Conservation (phyloP, 495 filamentous ascomycete species). For the Apiosordaria backusii region DNA sequence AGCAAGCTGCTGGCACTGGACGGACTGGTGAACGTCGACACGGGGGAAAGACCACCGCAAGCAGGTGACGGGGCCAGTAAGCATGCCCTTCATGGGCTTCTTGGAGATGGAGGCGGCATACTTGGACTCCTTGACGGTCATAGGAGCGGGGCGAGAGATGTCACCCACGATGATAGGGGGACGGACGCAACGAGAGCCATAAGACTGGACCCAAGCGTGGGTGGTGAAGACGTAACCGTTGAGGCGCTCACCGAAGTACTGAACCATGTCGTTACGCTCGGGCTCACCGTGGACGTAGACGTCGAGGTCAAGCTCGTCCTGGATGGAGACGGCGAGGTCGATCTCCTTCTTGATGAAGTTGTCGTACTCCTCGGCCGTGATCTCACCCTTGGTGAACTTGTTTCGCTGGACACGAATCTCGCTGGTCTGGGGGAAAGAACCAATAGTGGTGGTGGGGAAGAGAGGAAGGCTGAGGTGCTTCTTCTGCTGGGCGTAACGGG, state of each 20-base stretch:
- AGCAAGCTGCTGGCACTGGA: slow-evolving; percentile 97
- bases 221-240: slow-evolving; percentile 98
- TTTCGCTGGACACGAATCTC: slow-evolving; percentile 94
- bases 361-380: slow-evolving; percentile 87
- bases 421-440: slow-evolving; percentile 98
- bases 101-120: slow-evolving; percentile 92
- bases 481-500: slow-evolving; percentile 79
- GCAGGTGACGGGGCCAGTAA: slow-evolving; percentile 98
- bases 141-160: slow-evolving; percentile 89
- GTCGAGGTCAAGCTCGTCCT: slow-evolving; percentile 91
- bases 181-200: slow-evolving; percentile 96
- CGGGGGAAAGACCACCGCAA: slow-evolving; percentile 99
- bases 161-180: slow-evolving; percentile 98
- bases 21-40: slow-evolving; percentile 97
- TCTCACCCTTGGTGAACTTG: slow-evolving; percentile 98
- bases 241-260: slow-evolving; percentile 98
- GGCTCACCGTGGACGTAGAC: slow-evolving; percentile 98
- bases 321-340: slow-evolving; percentile 83
- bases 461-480: slow-evolving; percentile 83
- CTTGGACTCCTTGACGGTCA: slow-evolving; percentile 99
- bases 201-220: slow-evolving; percentile 96
- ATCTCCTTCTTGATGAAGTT: slow-evolving; percentile 99
- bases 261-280: slow-evolving; percentile 99
- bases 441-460: slow-evolving; percentile 99
- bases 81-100: slow-evolving; percentile 99